phyloP scores from a whole-genome alignment of 139 green algal species.

The Chlorella sp. region DNA sequence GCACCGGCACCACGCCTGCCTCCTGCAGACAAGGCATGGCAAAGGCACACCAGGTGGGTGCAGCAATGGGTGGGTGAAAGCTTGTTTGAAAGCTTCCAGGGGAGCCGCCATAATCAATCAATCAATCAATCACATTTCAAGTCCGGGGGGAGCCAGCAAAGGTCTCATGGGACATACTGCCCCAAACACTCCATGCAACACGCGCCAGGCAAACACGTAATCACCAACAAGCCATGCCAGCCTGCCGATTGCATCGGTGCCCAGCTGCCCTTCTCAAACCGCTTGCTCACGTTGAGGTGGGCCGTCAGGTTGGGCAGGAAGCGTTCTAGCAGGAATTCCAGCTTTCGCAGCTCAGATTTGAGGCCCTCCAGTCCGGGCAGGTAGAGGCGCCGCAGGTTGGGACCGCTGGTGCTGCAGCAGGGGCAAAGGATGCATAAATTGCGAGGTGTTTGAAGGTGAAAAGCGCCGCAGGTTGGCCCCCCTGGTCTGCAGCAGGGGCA shows the following conservation, averaged over 20 bases:
- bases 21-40: slow-evolving; percentile 48
- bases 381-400: slow-evolving; percentile 85
- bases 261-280: background rate
- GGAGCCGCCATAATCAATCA: too few relatives aligned
- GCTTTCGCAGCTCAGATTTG: slow-evolving; percentile 55
- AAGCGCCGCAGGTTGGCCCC: slow-evolving; percentile 78
- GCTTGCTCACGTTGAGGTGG: slow-evolving; percentile 53
- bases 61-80: background rate
- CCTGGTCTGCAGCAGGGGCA: slow-evolving; percentile 13
- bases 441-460: too few relatives aligned
- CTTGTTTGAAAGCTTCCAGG: background rate
- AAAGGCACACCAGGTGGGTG: background rate
- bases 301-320: slow-evolving; percentile 55
- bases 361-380: slow-evolving; percentile 79
- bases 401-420: slow-evolving; percentile 43
- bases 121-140: too few relatives aligned
- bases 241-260: background rate
- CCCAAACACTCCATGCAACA: background rate
- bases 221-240: background rate
- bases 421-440: background rate
- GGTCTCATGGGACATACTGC: background rate
- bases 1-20: slow-evolving; percentile 74
- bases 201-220: too few relatives aligned
- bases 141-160: too few relatives aligned
- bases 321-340: slow-evolving; percentile 62